Evolutionary conservation across 2,329 filamentous ascomycete species (phyloP).

Genomic region (Colletotrichum siamense): DNA sequence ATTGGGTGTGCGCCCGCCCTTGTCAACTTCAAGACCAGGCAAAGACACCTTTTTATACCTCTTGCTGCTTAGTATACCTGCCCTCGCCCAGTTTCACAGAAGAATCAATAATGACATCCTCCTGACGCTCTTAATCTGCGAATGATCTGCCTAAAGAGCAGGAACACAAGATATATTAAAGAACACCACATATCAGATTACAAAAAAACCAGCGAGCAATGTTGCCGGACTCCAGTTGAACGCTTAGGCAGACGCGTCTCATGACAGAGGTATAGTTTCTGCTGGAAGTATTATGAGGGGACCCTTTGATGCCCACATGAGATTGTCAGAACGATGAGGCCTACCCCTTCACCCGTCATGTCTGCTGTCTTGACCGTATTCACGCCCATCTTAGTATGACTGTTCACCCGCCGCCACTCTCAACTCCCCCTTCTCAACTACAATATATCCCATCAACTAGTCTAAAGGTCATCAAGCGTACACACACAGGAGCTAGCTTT

Average conservation of each 20-base stretch:
- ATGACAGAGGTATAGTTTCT: background rate
- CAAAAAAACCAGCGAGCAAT: too few relatives aligned
- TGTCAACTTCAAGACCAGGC: background rate
- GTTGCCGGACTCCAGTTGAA: too few relatives aligned
- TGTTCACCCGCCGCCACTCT: background rate
- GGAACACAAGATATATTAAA: background rate
- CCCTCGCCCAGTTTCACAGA: background rate
- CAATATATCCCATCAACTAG: background rate
- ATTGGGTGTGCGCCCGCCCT: background rate
- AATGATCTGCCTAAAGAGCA: background rate
- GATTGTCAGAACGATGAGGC: background rate
- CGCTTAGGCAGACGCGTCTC: background rate
- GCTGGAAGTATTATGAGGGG: background rate
- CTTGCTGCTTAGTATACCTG: too few relatives aligned
- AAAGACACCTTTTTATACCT: background rate
- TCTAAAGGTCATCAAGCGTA: too few relatives aligned
- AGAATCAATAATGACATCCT: background rate
- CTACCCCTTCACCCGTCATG: background rate
- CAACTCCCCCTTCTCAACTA: background rate
- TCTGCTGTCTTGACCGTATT: background rate
- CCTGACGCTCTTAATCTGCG: accelerated
- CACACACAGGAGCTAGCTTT: too few relatives aligned
- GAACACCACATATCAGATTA: background rate
- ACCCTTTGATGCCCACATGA: background rate
- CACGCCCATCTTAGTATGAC: background rate